A percentile compares a stretch with the other conserved stretches of the same genome.
Conservation (phyloP, 2,329 filamentous ascomycete species). For the Dactylonectria estremocensis region DNA sequence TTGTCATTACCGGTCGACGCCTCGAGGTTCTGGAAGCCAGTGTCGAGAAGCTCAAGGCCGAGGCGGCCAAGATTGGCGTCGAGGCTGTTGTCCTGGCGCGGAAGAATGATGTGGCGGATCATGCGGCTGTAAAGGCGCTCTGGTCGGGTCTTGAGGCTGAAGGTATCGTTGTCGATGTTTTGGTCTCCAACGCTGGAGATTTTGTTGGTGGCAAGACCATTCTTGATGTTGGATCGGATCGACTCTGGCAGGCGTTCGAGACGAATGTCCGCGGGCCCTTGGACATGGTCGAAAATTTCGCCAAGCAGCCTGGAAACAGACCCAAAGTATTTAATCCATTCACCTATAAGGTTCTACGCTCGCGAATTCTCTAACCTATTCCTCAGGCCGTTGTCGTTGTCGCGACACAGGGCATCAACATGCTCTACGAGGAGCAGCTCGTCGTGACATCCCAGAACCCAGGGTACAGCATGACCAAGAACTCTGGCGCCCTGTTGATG, state of each 20-base stretch:
- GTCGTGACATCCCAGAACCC: conserved; percentile 24
- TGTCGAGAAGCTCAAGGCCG: conserved; percentile 43
- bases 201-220: conserved; percentile 26
- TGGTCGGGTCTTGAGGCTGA: conserved; percentile 48
- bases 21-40: conserved; percentile 26
- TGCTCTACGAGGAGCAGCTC: conserved; percentile 5
- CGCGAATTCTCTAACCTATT: background rate
- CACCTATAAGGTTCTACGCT: background rate
- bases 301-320: conserved; percentile 31
- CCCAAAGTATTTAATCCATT: background rate
- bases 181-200: conserved; percentile 48
- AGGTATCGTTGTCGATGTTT: conserved; percentile 47
- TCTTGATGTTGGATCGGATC: conserved; percentile 26
- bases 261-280: conserved; percentile 35
- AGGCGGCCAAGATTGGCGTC: conserved; percentile 35
- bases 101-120: conserved; percentile 47
- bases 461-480: conserved; percentile 57
- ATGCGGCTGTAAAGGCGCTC: conserved; percentile 40
- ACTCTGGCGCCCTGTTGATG: conserved; percentile 52
- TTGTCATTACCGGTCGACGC: conserved; percentile 60
- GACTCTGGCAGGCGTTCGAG: conserved; percentile 34
- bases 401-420: conserved; percentile 10
- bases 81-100: conserved; percentile 31
- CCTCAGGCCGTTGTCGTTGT: conserved; percentile 15
- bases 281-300: conserved; percentile 36